These are phyloP conservation scores for Viridothelium virens DNA, from an alignment of 495 filamentous ascomycete species.

Conservation along the genomic window DNA sequence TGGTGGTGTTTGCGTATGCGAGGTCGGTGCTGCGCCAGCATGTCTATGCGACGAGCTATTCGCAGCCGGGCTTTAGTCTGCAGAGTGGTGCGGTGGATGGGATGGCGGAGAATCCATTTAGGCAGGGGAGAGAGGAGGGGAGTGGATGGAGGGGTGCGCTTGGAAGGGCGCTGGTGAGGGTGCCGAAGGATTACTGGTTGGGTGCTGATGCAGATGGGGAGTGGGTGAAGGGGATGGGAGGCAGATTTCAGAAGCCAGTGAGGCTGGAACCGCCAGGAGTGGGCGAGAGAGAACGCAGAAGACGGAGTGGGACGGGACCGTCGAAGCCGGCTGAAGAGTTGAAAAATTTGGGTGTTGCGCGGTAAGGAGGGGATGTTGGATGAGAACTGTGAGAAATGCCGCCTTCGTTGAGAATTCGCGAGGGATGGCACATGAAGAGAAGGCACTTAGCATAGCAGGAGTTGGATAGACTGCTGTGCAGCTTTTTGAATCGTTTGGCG, in stretches of 20 bases:
- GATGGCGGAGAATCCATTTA: conserved; percentile 63
- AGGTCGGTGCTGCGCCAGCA: conserved; percentile 59
- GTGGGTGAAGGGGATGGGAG: conserved; percentile 53
- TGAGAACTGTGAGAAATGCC: neutral
- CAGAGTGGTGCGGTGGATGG: conserved; percentile 39
- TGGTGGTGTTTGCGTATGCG: conserved; percentile 74
- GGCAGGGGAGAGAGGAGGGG: conserved; percentile 55
- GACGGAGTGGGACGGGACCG: conserved; percentile 61
- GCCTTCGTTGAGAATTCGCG: neutral
- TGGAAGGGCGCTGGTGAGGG: conserved; percentile 61
- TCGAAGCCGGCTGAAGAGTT: conserved; percentile 28
- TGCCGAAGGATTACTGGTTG: conserved; percentile 71
- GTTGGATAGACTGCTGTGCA: neutral
- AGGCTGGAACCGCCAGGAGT: conserved; percentile 39
- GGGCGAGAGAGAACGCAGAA: conserved; percentile 57
- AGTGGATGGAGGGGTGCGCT: conserved; percentile 68
- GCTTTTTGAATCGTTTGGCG: conserved; percentile 1
- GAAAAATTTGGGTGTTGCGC: conserved; percentile 1
- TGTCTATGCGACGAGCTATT: conserved; percentile 24
- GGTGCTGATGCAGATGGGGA: conserved; percentile 44
- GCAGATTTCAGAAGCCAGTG: conserved; percentile 42
- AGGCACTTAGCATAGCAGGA: neutral
- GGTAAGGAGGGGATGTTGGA: conserved; percentile 7
- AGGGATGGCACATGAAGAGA: neutral
- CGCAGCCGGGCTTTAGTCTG: conserved; percentile 17